phyloP scores from a whole-genome alignment of 495 filamentous ascomycete genomes.

The Daldinia decipiens region DNA sequence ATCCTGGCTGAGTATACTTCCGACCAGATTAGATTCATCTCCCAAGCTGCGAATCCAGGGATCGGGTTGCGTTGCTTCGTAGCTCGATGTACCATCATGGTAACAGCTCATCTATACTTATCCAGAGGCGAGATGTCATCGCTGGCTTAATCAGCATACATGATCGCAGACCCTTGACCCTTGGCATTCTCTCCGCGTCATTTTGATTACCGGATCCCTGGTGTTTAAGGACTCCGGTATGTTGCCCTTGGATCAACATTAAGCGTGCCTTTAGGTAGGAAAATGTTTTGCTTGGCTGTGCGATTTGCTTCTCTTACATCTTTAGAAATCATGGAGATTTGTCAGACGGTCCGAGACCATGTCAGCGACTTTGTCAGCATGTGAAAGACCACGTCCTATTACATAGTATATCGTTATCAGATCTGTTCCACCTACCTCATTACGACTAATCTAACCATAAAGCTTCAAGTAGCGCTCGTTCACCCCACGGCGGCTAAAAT shows the following conservation, averaged over 20 bases:
- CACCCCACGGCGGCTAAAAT: constrained; percentile 27
- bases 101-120: not conserved
- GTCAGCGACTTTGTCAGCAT: constrained; percentile 38
- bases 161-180: constrained; percentile 6
- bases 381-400: constrained; percentile 23
- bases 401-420: constrained; percentile 2
- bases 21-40: not conserved
- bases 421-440: constrained; percentile 13
- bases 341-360: constrained; percentile 15
- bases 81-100: not conserved
- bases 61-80: not conserved
- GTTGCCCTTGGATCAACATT: constrained; percentile 4
- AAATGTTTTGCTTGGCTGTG: constrained; percentile 16
- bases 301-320: constrained; percentile 9
- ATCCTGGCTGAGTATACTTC: constrained; percentile 3
- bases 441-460: constrained; percentile 9
- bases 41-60: not conserved
- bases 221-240: constrained; percentile 10
- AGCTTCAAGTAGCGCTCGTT: constrained; percentile 9
- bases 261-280: constrained; percentile 1
- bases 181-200: constrained; percentile 32
- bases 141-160: constrained; percentile 5
- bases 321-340: constrained; percentile 25
- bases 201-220: constrained; percentile 17
- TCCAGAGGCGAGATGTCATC: constrained; percentile 15